Conservation (phyloP, 768 basidiomycete genomes). For the Filobasidium floriforme region DNA sequence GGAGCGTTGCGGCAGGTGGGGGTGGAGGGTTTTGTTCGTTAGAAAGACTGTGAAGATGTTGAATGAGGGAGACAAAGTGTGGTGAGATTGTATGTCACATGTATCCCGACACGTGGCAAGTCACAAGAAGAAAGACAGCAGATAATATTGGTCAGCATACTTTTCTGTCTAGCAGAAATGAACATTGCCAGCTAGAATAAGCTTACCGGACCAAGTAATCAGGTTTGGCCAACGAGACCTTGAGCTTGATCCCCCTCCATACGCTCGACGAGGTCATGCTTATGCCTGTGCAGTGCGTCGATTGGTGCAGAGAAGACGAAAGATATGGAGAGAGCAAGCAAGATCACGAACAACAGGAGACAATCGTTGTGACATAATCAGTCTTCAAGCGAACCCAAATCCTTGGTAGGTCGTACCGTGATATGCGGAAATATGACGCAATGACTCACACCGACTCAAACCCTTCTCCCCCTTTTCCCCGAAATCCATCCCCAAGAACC, state of each 20-base stretch:
- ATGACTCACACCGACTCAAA: neutral
- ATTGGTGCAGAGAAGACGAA: neutral
- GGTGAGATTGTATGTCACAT: neutral
- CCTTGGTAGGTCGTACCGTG: too few species aligned
- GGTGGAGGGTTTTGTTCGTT: slow-evolving; percentile 2
- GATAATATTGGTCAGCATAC: too few species aligned
- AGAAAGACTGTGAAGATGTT: slow-evolving; percentile 13
- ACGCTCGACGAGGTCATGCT: slow-evolving; percentile 40
- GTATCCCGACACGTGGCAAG: neutral
- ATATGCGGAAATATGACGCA: too few species aligned
- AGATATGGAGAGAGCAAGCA: slow-evolving; percentile 18
- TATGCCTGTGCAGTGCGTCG: slow-evolving; percentile 35
- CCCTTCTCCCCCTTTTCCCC: neutral
- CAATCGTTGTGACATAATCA: too few species aligned
- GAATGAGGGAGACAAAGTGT: neutral
- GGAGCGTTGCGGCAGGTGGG: too few species aligned
- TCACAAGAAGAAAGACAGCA: neutral
- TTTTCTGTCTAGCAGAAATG: too few species aligned
- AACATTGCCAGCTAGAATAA: too few species aligned
- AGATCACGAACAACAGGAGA: too few species aligned
- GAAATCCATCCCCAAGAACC: neutral
- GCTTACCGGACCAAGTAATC: slow-evolving; percentile 21
- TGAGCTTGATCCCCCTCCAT: slow-evolving; percentile 41
- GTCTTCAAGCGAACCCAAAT: too few species aligned
- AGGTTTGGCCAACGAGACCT: slow-evolving; percentile 39